Evolutionary conservation across 169 alveolate species (phyloP).

Genomic region (Plasmodium gonderi): DNA sequence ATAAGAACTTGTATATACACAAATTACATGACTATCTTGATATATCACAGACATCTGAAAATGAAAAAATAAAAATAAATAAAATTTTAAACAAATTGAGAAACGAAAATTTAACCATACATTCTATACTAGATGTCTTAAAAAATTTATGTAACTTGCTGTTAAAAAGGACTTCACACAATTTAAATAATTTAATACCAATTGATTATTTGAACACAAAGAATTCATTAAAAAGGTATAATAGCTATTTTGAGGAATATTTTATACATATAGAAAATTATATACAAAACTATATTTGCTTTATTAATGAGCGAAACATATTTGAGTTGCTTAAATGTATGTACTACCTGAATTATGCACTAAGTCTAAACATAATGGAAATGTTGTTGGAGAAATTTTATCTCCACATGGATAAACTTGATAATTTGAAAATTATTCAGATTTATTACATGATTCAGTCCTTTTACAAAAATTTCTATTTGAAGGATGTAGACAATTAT

Average conservation of each 20-base stretch:
- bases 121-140: slow-evolving; percentile 33
- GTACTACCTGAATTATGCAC: slow-evolving; percentile 52
- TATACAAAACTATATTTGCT: slow-evolving; percentile 27
- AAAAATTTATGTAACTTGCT: slow-evolving; percentile 45
- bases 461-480: slow-evolving; percentile 42
- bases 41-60: slow-evolving; percentile 47
- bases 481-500: slow-evolving; percentile 26
- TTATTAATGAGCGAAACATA: slow-evolving; percentile 46
- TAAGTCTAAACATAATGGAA: slow-evolving; percentile 13
- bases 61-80: slow-evolving; percentile 54
- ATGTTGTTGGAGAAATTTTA: slow-evolving; percentile 33
- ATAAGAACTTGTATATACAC: slow-evolving; percentile 40
- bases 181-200: slow-evolving; percentile 7
- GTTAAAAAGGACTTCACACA: slow-evolving; percentile 22
- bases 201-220: slow-evolving; percentile 21
- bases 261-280: slow-evolving; percentile 51
- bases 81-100: slow-evolving; percentile 39
- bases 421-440: slow-evolving; percentile 37
- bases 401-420: slow-evolving; percentile 44
- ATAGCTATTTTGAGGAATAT: slow-evolving; percentile 48
- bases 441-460: slow-evolving; percentile 31
- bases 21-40: slow-evolving; percentile 64
- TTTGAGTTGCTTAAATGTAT: slow-evolving; percentile 46
- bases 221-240: slow-evolving; percentile 23
- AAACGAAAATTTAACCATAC: slow-evolving; percentile 54